phyloP scores from a whole-genome alignment of 2,329 filamentous ascomycete genomes.

The Lasiodiplodia sp. region DNA sequence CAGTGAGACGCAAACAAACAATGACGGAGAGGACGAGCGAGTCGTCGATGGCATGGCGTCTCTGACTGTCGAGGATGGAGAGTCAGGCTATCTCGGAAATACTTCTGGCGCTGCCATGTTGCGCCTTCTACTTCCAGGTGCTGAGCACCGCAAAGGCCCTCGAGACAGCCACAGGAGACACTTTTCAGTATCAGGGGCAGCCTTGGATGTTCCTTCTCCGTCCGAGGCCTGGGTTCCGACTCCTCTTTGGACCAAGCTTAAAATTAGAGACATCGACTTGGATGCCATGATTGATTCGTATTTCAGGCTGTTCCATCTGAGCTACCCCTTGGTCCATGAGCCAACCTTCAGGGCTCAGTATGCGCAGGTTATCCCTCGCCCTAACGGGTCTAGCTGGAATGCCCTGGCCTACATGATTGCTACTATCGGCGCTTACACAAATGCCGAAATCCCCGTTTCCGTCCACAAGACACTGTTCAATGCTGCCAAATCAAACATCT shows the following conservation, averaged over 20 bases:
- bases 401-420: constrained; percentile 55
- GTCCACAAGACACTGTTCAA: constrained; percentile 56
- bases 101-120: constrained; percentile 56
- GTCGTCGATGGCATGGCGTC: constrained; percentile 44
- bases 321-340: constrained; percentile 58
- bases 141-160: constrained; percentile 21
- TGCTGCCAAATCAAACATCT: constrained; percentile 55
- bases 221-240: constrained; percentile 12
- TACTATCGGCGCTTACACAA: constrained; percentile 55
- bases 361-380: constrained; percentile 52
- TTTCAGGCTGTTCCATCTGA: constrained; percentile 56
- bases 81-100: constrained; percentile 56
- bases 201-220: neutral
- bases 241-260: constrained; percentile 16
- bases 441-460: constrained; percentile 50
- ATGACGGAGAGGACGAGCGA: constrained; percentile 30
- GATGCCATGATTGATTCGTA: constrained; percentile 50
- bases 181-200: neutral
- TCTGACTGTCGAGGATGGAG: constrained; percentile 41
- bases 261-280: neutral
- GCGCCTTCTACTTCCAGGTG: constrained; percentile 40
- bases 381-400: constrained; percentile 53
- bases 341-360: constrained; percentile 57
- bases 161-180: constrained; percentile 29
- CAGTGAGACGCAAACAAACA: constrained; percentile 25